A percentile compares a stretch with the other conserved stretches of the same genome.
Evolutionary conservation across 345 rosid genomes (phyloP).

Genomic region (Cardamine occulta): DNA sequence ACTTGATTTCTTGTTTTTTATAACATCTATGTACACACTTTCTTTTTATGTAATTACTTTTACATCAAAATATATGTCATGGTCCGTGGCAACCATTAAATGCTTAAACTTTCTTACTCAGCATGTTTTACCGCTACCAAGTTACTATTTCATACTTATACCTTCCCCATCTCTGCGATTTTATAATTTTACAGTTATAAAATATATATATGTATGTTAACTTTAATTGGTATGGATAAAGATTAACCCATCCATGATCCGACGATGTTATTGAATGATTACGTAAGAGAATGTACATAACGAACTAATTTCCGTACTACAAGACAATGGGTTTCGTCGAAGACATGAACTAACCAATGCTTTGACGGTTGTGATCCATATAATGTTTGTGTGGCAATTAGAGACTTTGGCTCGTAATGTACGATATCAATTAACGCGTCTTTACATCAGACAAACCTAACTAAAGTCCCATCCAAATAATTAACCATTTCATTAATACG

Average conservation of each 20-base stretch:
- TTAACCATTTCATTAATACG: neutral
- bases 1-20: neutral
- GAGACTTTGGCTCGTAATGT: conserved; percentile 11
- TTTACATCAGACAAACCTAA: conserved; percentile 32
- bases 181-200: neutral
- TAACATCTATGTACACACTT: neutral
- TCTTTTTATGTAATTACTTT: neutral
- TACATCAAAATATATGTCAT: neutral
- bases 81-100: conserved; percentile 16
- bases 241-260: neutral
- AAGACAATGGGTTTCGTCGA: neutral
- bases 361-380: conserved; percentile 19
- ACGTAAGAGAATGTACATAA: conserved; percentile 10
- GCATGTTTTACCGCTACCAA: neutral
- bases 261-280: neutral
- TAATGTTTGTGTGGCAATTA: conserved; percentile 15
- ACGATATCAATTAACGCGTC: conserved; percentile 28
- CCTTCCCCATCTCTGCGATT: neutral
- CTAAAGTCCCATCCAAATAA: conserved; percentile 15
- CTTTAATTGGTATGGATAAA: neutral
- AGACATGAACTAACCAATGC: conserved; percentile 21
- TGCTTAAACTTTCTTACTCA: neutral
- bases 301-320: conserved; percentile 13
- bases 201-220: too few species aligned
- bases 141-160: neutral